These are phyloP conservation scores for Pseudocercospora macadamiae DNA, from an alignment of 2,329 filamentous ascomycete genomes.

Conservation along the genomic window DNA sequence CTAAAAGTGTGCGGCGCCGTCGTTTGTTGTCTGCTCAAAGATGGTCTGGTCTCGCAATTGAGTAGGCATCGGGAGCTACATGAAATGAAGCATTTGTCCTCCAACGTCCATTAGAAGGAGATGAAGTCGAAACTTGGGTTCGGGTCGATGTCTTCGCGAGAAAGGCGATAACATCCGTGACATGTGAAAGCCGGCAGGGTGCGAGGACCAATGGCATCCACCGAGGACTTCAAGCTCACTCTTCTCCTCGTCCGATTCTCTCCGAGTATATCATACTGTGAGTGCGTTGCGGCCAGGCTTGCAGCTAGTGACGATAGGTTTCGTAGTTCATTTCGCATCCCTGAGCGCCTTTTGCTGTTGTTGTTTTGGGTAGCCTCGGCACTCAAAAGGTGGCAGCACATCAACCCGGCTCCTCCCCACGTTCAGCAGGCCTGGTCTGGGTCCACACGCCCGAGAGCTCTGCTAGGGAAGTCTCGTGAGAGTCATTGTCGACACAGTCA, in stretches of 20 bases:
- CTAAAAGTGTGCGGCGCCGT: too few relatives aligned
- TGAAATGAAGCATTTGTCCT: too few relatives aligned
- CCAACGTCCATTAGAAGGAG: neutral
- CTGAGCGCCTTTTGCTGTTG: neutral
- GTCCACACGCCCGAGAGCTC: slow-evolving; percentile 3
- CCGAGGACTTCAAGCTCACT: neutral
- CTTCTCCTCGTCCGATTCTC: slow-evolving; percentile 2
- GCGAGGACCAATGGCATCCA: neutral
- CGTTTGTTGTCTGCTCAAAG: too few relatives aligned
- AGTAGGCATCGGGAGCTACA: too few relatives aligned
- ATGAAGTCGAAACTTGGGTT: neutral
- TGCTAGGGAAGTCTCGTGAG: slow-evolving; percentile 16
- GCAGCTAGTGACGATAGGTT: slow-evolving; percentile 1
- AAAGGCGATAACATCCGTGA: neutral
- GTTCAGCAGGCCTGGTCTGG: neutral
- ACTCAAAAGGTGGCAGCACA: slow-evolving; percentile 1
- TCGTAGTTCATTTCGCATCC: neutral
- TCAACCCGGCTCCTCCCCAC: neutral
- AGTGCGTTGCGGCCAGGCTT: neutral
- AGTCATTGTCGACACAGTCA: slow-evolving; percentile 14
- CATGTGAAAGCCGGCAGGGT: slow-evolving; percentile 7
- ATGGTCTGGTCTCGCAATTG: too few relatives aligned
- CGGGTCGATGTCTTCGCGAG: neutral
- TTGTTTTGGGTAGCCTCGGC: slow-evolving; percentile 8
- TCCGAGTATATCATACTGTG: neutral